Conservation (phyloP, 129 eudicot genomes). For the Escallonia herrerae region DNA sequence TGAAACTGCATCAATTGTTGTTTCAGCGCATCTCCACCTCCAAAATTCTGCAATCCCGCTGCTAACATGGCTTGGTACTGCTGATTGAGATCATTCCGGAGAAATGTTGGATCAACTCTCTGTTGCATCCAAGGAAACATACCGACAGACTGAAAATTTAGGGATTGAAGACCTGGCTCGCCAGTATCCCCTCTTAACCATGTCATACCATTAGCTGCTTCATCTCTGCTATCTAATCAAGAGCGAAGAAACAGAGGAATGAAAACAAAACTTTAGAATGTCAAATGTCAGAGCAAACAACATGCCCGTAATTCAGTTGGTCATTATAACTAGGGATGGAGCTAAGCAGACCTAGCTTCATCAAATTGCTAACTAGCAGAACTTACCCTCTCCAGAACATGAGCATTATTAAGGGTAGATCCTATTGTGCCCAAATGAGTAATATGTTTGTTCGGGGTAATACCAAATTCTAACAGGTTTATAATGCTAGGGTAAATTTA, state of each 20-base stretch:
- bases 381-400: too few relatives aligned
- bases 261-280: too few relatives aligned
- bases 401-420: too few relatives aligned
- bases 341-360: too few relatives aligned
- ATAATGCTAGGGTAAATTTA: too few relatives aligned
- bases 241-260: neutral
- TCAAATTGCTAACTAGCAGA: too few relatives aligned
- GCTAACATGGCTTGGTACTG: constrained; percentile 94
- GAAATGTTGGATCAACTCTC: constrained; percentile 56
- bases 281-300: too few relatives aligned
- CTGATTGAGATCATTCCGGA: constrained; percentile 64
- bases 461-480: too few relatives aligned
- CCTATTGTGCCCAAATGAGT: too few relatives aligned
- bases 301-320: too few relatives aligned
- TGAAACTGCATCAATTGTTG: constrained; percentile 78
- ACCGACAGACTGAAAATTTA: constrained; percentile 67
- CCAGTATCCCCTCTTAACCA: constrained; percentile 87
- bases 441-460: too few relatives aligned
- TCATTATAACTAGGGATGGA: too few relatives aligned
- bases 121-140: constrained; percentile 96
- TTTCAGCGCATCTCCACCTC: constrained; percentile 56
- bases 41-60: constrained; percentile 59
- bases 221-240: constrained; percentile 60
- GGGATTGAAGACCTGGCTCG: constrained; percentile 61
- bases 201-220: constrained; percentile 62